Base-by-base conservation (phyloP, 257 asterid species). In the Striga asiatica region DNA sequence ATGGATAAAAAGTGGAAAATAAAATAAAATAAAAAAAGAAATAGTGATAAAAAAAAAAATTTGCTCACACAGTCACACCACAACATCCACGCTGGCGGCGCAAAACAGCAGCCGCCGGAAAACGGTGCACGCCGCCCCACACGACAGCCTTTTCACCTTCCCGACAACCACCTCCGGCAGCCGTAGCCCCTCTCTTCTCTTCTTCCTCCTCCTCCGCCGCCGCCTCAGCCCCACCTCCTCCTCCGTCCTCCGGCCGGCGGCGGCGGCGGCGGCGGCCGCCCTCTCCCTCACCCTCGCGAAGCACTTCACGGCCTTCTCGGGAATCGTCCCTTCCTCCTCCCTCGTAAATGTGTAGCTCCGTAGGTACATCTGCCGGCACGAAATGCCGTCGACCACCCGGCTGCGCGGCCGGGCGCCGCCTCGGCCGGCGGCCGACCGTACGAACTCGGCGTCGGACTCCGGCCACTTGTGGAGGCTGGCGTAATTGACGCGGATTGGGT, bases 391-490 rank as follows among this genome's bases (percentile, higher is more conserved):
- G 58, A 70, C 81, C 66, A 76, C 80, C 80, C 65, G 38, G 6
- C 71, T 61, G 1, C 59, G 72, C 68, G 22, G 55, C 74, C 65
- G 56, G 31, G 76, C 70, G 25, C 79, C 74, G 34, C 78, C 77
- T 48, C 51, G 35, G 49, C 18, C 23, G 46, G 58, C 50, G 45
- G 66, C 17, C 4, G 73, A 68, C 19, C 43, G 62, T 46, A 71
- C 39, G 66, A 76, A 65, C 72, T 76, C 75, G 7, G 79, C 85
- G 22, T 84, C 94, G 24, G 96, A 81, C 69, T 76, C 96, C 53
- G 94, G 93, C 94, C 96, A 81, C 70, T 84, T 88, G 85, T 84
- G 84, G 39, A 81, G 82, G 74, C 71, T 88, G n/a, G 76, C 76
- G 12, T 84, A 81, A 22, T 75, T 81, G 39, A 88, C 93, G 52